Evolutionary conservation across 805 yeast species (phyloP), one percentile per base, ranked within the genome.

Genomic region (Millerago galiae): DNA sequence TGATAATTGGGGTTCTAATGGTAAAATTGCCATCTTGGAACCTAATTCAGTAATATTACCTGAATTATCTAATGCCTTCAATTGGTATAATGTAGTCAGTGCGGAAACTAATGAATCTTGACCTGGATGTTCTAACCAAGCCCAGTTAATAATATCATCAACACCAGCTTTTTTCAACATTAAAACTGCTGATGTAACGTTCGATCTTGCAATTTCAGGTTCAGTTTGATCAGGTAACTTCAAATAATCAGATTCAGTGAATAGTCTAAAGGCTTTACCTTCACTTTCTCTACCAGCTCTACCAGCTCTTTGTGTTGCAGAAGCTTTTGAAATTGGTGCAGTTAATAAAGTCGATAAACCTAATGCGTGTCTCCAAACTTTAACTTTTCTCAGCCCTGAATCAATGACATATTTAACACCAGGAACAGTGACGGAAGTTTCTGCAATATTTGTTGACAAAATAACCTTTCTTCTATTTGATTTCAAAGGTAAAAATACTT

Each of bases 231-330:
- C 66, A 1, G 83, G 80, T 41, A 93, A 66, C 48, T 72, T 72
- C 4, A 61, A 45, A 53, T 76, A 91, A 44, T 85, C 82, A 2
- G 66, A 59, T 53, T 91, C 98, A 38, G 85, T 79, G 60, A 83
- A 93, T 30, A 93, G 65, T 45, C 98, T 67, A 63, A 72, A 93
- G 35, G 93, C 86, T 60, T 91, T 91, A 34, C 99, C 99, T 26
- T 83, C 77, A 14, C 79, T 74, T 65, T 93, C 98, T 77, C 99
- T 87, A 48, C 99, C 99, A n/a, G 99, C 98, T 72, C 99, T 85
- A 61, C 99, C 99, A 36, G 90, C 80, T 63, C 99, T 71, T 67
- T 93, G 99, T 29, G 85, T 77, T 0, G 98, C 99, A 32, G 95
- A 84, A 0, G 98, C 95, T 55, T 84, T 87, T 0, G 98, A 89